phyloP scores from a whole-genome alignment of 225 moss, liverwort and hornwort genomes.

The Marchantia paleacea region DNA sequence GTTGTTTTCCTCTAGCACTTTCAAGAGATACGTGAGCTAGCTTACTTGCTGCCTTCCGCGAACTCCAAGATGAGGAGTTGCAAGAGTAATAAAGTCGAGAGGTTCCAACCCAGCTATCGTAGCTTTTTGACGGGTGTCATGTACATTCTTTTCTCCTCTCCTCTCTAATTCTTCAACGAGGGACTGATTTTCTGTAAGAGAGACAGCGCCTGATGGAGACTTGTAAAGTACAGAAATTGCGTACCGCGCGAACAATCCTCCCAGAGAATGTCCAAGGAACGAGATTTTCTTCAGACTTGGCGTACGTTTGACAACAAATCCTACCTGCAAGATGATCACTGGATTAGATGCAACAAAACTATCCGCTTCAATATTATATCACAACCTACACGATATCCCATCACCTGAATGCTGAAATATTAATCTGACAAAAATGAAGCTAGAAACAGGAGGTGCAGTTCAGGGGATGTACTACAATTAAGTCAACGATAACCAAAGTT shows the following conservation, averaged over 20 bases:
- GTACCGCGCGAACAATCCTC: conserved; percentile 81
- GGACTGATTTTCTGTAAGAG: conserved; percentile 34
- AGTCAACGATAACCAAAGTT: too few relatives aligned
- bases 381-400: too few relatives aligned
- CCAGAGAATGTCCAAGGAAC: conserved; percentile 86
- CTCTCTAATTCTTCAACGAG: conserved; percentile 50
- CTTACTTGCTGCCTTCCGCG: conserved; percentile 87
- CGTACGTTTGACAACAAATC: conserved; percentile 59
- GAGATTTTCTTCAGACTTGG: conserved; percentile 84
- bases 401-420: too few relatives aligned
- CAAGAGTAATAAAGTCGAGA: conserved; percentile 75
- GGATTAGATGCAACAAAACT: too few relatives aligned
- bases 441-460: too few relatives aligned
- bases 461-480: too few relatives aligned
- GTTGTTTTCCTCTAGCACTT: neutral
- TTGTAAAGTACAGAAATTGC: conserved; percentile 69
- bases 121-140: conserved; percentile 38
- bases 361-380: too few relatives aligned
- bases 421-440: too few relatives aligned
- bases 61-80: conserved; percentile 93
- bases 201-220: conserved; percentile 24
- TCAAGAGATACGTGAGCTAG: neutral
- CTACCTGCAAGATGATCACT: conserved; percentile 32
- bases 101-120: conserved; percentile 82
- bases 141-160: conserved; percentile 35